A percentile compares a stretch with the other conserved stretches of the same genome.
phyloP scores from a whole-genome alignment of 73 alveolate species.

The Paramecium caudatum region DNA sequence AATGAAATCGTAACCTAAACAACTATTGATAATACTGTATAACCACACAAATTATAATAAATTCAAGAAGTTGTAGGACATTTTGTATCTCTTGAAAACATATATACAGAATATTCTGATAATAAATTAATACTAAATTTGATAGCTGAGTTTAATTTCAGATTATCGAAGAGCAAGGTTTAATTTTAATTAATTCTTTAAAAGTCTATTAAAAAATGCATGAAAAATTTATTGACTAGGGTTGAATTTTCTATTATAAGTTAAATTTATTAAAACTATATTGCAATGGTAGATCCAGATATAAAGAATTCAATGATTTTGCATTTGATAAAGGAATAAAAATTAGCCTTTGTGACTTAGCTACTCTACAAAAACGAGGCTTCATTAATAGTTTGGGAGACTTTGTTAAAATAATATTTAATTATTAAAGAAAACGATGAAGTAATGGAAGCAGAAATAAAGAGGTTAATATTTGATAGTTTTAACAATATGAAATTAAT shows the following conservation, averaged over 20 bases:
- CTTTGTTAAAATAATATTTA: not conserved
- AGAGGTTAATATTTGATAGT: not conserved
- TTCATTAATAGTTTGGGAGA: not conserved
- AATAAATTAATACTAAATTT: constrained; percentile 16
- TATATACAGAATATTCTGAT: constrained; percentile 12
- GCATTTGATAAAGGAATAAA: not conserved
- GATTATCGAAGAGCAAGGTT: not conserved
- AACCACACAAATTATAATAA: not conserved
- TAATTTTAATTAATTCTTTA: not conserved
- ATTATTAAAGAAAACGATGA: not conserved
- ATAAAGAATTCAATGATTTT: not conserved
- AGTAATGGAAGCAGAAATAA: not conserved
- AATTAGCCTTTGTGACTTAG: not conserved
- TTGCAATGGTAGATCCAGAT: not conserved
- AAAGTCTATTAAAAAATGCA: not conserved
- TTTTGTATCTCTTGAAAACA: not conserved
- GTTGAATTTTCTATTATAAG: not conserved
- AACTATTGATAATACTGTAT: not conserved
- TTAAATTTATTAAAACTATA: not conserved
- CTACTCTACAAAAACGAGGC: not conserved
- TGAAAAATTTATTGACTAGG: constrained; percentile 1
- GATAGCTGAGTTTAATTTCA: constrained; percentile 12
- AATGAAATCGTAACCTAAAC: not conserved
- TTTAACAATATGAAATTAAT: not conserved
- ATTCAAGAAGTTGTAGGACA: constrained; percentile 34